Conservation (phyloP, 768 basidiomycete species). For the Leccinellum rugosiceps region DNA sequence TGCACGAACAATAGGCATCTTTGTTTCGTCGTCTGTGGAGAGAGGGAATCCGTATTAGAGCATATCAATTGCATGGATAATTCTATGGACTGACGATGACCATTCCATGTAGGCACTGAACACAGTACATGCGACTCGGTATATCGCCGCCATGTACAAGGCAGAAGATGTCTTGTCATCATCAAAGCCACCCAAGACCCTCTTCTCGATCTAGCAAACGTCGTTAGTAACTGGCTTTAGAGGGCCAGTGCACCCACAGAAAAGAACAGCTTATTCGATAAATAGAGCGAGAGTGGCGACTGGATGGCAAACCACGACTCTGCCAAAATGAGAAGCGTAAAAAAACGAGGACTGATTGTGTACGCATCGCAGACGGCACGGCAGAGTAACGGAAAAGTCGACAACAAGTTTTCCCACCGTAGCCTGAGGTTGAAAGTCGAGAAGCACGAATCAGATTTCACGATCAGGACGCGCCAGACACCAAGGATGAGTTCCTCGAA, state of each 20-base stretch:
- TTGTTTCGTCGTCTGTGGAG: conserved; percentile 1
- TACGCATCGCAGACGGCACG: conserved; percentile 21
- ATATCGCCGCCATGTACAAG: conserved; percentile 12
- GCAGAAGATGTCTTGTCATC: neutral
- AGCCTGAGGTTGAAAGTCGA: conserved; percentile 5
- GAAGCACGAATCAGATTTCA: conserved; percentile 5
- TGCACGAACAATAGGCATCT: conserved; percentile 11
- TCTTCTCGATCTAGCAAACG: conserved; percentile 20
- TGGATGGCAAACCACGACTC: conserved; percentile 21
- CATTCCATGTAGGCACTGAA: conserved; percentile 12
- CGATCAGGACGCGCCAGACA: conserved; percentile 25
- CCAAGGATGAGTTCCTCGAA: conserved; percentile 18
- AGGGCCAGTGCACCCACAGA: conserved; percentile 9
- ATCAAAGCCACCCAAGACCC: conserved; percentile 3
- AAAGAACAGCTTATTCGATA: conserved; percentile 21
- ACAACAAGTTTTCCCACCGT: conserved; percentile 3
- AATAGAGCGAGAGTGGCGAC: conserved; percentile 16
- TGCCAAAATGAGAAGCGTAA: conserved; percentile 5
- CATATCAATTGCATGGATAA: neutral
- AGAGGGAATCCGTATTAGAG: neutral
- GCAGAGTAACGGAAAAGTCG: conserved; percentile 1
- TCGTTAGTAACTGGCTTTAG: neutral
- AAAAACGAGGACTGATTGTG: conserved; percentile 18
- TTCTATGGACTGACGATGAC: conserved; percentile 15
- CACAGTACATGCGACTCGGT: conserved; percentile 11